Evolutionary conservation across 2,329 filamentous ascomycete genomes (phyloP).

Genomic region (Mariannaea sp.): DNA sequence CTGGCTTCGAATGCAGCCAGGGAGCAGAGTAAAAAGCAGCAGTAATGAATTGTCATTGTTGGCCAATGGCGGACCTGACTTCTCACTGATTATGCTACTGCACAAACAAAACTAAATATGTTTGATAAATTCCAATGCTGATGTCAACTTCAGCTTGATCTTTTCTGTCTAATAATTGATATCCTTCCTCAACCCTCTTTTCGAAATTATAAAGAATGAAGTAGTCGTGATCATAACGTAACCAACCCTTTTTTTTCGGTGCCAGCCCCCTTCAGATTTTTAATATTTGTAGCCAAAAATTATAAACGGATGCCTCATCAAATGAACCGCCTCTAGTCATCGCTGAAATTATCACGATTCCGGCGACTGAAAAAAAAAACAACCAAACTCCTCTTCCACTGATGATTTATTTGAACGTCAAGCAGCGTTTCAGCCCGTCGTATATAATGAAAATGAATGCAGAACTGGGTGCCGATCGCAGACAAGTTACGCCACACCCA

Average conservation of each 20-base stretch:
- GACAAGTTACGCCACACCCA: slow-evolving; percentile 91
- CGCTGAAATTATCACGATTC: slow-evolving; percentile 10
- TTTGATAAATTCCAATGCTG: background rate
- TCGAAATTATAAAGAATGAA: background rate
- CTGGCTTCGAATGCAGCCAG: slow-evolving; percentile 46
- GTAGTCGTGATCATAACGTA: background rate
- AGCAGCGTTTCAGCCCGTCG: slow-evolving; percentile 76
- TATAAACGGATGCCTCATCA: slow-evolving; percentile 31
- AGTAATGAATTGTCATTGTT: slow-evolving; percentile 30
- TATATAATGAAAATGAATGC: slow-evolving; percentile 98
- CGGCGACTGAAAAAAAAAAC: slow-evolving; percentile 7
- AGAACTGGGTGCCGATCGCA: slow-evolving; percentile 89
- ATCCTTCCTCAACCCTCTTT: background rate
- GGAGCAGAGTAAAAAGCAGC: slow-evolving; percentile 32
- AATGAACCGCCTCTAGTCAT: slow-evolving; percentile 23
- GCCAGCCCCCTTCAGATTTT: background rate
- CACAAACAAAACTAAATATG: background rate
- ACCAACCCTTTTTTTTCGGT: background rate
- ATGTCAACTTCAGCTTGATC: no score
- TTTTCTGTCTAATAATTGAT: background rate
- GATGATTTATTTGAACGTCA: slow-evolving; percentile 52
- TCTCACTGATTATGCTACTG: background rate
- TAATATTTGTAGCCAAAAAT: slow-evolving; percentile 5
- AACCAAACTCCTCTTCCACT: background rate
- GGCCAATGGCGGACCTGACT: slow-evolving; percentile 20